These are phyloP conservation scores for Penicillium crustosum DNA, from an alignment of 2,329 filamentous ascomycete species.

Conservation along the genomic window DNA sequence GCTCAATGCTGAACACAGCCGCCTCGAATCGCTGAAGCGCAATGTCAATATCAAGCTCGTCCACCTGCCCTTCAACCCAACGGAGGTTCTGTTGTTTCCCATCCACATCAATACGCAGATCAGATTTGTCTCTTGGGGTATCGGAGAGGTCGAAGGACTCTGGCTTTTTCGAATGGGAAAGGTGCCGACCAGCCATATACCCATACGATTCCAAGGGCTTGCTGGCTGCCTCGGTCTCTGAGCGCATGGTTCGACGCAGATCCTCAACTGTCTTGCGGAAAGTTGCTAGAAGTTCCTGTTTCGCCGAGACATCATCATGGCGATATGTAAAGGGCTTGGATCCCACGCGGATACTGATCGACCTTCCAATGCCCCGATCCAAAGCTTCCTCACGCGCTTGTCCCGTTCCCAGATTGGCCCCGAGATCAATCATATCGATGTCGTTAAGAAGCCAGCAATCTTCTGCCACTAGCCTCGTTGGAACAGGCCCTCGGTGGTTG, in stretches of 20 bases:
- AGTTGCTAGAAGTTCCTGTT: slow-evolving; percentile 76
- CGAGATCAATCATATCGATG: slow-evolving; percentile 88
- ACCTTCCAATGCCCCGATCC: slow-evolving; percentile 69
- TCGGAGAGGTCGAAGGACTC: slow-evolving; percentile 77
- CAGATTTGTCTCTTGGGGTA: slow-evolving; percentile 68
- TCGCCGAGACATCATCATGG: slow-evolving; percentile 79
- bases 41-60: slow-evolving; percentile 94
- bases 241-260: slow-evolving; percentile 77
- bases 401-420: slow-evolving; percentile 46
- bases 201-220: slow-evolving; percentile 82
- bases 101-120: slow-evolving; percentile 89
- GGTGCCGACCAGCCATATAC: slow-evolving; percentile 77
- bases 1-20: slow-evolving; percentile 80
- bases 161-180: slow-evolving; percentile 69
- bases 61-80: slow-evolving; percentile 93
- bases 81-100: slow-evolving; percentile 94
- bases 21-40: slow-evolving; percentile 85
- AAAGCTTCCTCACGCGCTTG: slow-evolving; percentile 44
- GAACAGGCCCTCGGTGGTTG: slow-evolving; percentile 46
- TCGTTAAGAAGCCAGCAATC: slow-evolving; percentile 92
- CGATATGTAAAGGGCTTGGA: slow-evolving; percentile 93
- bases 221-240: slow-evolving; percentile 83
- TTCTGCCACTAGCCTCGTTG: slow-evolving; percentile 82
- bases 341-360: slow-evolving; percentile 86
- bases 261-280: slow-evolving; percentile 93